Conservation (phyloP, 139 green algal species). For the Deuterostichococcus epilithicus region DNA sequence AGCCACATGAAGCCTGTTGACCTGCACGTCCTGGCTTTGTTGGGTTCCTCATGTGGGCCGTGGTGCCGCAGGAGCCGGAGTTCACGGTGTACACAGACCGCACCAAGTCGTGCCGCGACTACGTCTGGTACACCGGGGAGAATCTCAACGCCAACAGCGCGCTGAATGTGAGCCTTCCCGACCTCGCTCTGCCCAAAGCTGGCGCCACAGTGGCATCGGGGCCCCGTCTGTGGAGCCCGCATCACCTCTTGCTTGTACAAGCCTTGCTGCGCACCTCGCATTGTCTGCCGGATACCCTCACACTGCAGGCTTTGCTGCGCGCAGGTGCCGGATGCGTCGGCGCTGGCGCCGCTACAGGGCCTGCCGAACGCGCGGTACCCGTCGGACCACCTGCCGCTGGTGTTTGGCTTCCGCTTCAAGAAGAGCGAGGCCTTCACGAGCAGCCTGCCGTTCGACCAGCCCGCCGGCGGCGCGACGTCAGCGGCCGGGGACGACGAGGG, state of each 20-base stretch:
- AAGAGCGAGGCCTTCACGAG: not conserved
- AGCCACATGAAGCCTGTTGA: too few species aligned
- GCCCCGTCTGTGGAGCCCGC: too few species aligned
- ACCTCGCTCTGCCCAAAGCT: too few species aligned
- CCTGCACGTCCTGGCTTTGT: too few species aligned
- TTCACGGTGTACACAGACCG: not conserved
- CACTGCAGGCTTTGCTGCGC: too few species aligned
- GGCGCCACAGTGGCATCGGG: too few species aligned
- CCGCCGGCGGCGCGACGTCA: not conserved
- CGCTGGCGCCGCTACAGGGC: not conserved
- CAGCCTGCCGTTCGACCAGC: not conserved
- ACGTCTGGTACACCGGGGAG: not conserved
- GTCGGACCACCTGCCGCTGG: not conserved
- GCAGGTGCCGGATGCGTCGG: not conserved
- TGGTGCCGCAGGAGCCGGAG: not conserved
- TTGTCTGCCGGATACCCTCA: too few species aligned
- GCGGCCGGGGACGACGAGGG: not conserved
- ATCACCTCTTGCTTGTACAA: too few species aligned
- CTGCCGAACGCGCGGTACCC: not conserved
- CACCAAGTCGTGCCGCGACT: not conserved
- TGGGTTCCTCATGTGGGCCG: too few species aligned
- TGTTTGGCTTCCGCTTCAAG: not conserved
- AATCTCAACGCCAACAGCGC: not conserved
- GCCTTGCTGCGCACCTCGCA: too few species aligned
- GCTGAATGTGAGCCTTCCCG: not conserved